Base-by-base conservation (phyloP, 2,329 filamentous ascomycete species). In the Coniochaeta ligniaria region DNA sequence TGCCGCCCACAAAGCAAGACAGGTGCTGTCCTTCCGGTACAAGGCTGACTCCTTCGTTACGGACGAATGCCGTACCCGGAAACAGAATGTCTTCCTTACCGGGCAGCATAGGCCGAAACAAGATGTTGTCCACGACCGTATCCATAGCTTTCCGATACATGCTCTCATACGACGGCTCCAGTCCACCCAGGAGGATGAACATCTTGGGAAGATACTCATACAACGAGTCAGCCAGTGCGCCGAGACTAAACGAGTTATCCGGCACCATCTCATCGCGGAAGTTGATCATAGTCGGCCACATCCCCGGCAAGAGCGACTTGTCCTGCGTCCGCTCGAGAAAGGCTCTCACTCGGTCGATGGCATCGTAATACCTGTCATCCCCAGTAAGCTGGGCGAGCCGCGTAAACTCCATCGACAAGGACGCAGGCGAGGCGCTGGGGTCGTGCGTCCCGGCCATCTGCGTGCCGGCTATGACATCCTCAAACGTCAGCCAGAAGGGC, bases 261-360 rank as follows among this genome's bases (percentile, higher is more conserved):
- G 73, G 61, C 41, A 77, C 76, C 66, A 68, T 76, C 71, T 75
- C 78, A 80, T 64, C 81, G 75, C 66, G 77, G 76, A 73, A 81
- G 71, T 92, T 83, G 57, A 94, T 74, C 57, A 78, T 76, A 22
- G 82, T 79, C 1, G 89, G 90, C 88, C 88, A 95, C 77, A 95
- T 81, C 2, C 91, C 91, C 0, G 90, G 90, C 6, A 94, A 72
- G 17, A 76, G 78, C 0, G 90, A 92, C 5, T 78, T 72, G 67
- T 86, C 85, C 73, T 95, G 91, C 59, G 83, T 83, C 41, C 79
- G 76, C 59, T 88, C 81, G n/a, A 96, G 79, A 24, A 87, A 82
- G 61, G 88, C 81, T 9, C 88, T 90, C 57, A 96, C 84, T 11
- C 90, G 83, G 61, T 88, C 87, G 60, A 92, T 82, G 1, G 90